phyloP scores from a whole-genome alignment of 1,139 yeast species.

The Pneumocystis sp. region DNA sequence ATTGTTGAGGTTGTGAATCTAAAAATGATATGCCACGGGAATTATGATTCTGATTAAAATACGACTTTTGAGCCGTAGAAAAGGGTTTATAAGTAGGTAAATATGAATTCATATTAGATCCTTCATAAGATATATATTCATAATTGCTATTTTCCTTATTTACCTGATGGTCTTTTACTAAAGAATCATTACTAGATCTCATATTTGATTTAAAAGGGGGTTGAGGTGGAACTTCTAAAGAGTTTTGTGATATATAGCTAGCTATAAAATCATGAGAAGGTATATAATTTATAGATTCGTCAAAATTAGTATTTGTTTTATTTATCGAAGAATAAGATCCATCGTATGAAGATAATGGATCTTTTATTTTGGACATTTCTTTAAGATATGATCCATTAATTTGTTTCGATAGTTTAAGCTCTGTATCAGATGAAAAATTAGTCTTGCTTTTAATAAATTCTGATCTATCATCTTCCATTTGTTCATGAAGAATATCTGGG shows the following conservation, averaged over 20 bases:
- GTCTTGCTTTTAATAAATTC: slow-evolving; percentile 55
- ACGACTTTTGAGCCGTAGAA: neutral
- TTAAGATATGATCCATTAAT: neutral
- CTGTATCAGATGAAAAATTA: slow-evolving; percentile 24
- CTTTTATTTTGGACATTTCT: neutral
- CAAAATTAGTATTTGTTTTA: neutral
- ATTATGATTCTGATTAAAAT: neutral
- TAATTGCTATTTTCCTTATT: neutral
- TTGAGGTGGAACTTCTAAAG: neutral
- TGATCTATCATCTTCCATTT: slow-evolving; percentile 92
- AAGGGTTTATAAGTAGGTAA: neutral
- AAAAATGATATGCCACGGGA: neutral
- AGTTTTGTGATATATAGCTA: neutral
- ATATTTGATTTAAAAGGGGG: neutral
- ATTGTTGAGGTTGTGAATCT: neutral
- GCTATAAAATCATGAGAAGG: neutral
- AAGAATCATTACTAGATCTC: slow-evolving; percentile 1
- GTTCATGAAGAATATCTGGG: slow-evolving; percentile 92
- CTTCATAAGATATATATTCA: neutral
- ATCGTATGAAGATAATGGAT: neutral
- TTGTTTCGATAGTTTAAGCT: neutral
- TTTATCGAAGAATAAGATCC: neutral
- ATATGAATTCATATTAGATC: neutral
- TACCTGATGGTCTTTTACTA: neutral
- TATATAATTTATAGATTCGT: neutral